These are phyloP conservation scores for Xylaria sp. DNA, from an alignment of 2,329 filamentous ascomycete species.

Conservation along the genomic window DNA sequence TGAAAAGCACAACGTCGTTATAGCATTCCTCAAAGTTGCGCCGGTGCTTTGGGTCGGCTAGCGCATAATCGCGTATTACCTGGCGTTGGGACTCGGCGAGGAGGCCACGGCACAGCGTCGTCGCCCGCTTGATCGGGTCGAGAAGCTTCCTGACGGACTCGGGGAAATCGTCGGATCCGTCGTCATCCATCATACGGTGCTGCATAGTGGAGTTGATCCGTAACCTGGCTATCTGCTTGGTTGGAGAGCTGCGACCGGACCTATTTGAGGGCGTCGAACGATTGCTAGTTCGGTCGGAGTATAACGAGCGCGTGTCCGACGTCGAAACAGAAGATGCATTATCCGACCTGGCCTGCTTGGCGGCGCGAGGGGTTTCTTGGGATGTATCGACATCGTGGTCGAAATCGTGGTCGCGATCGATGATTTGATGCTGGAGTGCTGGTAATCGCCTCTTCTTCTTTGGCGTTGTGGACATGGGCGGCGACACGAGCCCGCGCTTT, in stretches of 20 bases:
- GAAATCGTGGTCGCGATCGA: background rate
- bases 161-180: constrained; percentile 3
- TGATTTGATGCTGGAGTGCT: background rate
- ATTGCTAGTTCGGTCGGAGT: background rate
- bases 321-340: background rate
- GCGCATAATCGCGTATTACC: background rate
- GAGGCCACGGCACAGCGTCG: background rate
- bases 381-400: background rate
- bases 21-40: background rate
- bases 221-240: background rate
- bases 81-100: background rate
- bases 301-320: background rate
- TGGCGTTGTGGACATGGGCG: background rate
- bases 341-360: background rate
- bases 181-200: constrained; percentile 9
- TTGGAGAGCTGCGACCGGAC: background rate
- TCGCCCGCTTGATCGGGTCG: background rate
- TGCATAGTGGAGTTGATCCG: background rate
- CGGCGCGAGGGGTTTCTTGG: background rate
- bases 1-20: background rate
- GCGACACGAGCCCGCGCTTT: background rate
- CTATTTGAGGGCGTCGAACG: too few relatives aligned
- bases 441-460: background rate
- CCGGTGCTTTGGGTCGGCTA: background rate
- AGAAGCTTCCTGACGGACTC: constrained; percentile 1